A percentile compares a stretch with the other conserved stretches of the same genome.
Evolutionary conservation across 176 grass and related monocot species (phyloP).

Genomic region (Paspalum notatum): DNA sequence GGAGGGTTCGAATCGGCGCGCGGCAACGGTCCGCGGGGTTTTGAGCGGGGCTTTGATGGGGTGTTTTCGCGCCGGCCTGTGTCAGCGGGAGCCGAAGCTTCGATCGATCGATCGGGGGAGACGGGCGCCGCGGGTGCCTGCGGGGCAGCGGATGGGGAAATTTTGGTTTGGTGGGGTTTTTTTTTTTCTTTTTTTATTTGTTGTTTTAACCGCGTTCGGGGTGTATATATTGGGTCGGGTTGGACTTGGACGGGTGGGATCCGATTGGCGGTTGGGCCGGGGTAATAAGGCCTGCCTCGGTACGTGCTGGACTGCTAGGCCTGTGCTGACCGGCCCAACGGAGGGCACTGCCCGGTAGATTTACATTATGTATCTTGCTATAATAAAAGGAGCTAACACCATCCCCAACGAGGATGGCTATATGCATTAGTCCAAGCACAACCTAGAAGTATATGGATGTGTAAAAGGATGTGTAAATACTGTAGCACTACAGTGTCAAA

Average conservation of each 20-base stretch:
- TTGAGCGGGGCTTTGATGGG: slow-evolving; percentile 25
- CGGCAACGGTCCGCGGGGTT: slow-evolving; percentile 46
- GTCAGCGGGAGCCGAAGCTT: slow-evolving; percentile 42
- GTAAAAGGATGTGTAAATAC: no score
- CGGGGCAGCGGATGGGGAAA: slow-evolving; percentile 24
- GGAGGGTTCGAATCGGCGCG: slow-evolving; percentile 48
- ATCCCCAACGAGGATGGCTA: no score
- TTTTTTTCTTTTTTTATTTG: background rate
- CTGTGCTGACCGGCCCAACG: no score
- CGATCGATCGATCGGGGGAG: slow-evolving; percentile 49
- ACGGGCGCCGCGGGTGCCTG: background rate
- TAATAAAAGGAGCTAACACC: no score
- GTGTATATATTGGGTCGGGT: slow-evolving; percentile 22
- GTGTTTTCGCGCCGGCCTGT: slow-evolving; percentile 40
- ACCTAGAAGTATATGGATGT: no score
- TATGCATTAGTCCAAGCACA: no score
- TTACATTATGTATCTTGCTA: no score
- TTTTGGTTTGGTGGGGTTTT: slow-evolving; percentile 7
- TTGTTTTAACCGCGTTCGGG: background rate
- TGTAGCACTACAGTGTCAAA: no score
- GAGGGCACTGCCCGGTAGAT: no score
- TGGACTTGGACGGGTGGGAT: background rate
- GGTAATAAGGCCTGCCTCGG: no score
- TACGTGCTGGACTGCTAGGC: no score
- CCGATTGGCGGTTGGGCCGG: background rate